Percentiles rank a stretch among this genome's conserved stretches.
Evolutionary conservation across 768 basidiomycete species (phyloP).

Genomic region (Epithele typhae): DNA sequence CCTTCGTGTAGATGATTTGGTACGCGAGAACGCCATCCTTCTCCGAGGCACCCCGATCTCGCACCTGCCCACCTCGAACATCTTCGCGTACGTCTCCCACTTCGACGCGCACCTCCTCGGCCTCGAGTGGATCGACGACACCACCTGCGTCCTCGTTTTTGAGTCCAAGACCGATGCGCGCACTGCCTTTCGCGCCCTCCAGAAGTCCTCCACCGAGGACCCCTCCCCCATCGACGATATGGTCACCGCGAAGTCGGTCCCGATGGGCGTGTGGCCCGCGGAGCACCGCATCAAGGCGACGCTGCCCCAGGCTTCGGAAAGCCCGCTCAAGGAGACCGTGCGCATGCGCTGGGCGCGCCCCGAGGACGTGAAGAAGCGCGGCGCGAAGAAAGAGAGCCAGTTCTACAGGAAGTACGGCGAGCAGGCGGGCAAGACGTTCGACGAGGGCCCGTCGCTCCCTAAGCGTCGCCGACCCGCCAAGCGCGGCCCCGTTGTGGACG

Average conservation of each 20-base stretch:
- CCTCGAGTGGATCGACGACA: constrained; percentile 86
- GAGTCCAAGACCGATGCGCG: constrained; percentile 50
- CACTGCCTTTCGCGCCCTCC: constrained; percentile 44
- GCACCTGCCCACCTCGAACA: constrained; percentile 66
- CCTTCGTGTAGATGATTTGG: constrained; percentile 27
- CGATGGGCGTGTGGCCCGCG: constrained; percentile 72
- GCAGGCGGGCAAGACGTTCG: constrained; percentile 52
- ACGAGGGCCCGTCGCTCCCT: constrained; percentile 23
- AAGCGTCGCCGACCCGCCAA: constrained; percentile 33
- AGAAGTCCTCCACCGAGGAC: constrained; percentile 48
- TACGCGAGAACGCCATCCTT: constrained; percentile 64
- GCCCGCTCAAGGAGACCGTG: constrained; percentile 60
- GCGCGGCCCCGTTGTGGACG: constrained; percentile 29
- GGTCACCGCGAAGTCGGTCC: constrained; percentile 63
- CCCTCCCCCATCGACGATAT: constrained; percentile 50
- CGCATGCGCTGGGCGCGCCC: constrained; percentile 72
- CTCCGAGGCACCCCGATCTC: constrained; percentile 71
- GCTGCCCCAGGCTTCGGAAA: constrained; percentile 64
- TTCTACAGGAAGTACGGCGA: constrained; percentile 77
- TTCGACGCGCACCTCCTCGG: constrained; percentile 72
- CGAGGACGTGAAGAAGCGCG: constrained; percentile 75
- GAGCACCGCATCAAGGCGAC: constrained; percentile 72
- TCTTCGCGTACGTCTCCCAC: constrained; percentile 81
- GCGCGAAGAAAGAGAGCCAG: constrained; percentile 65
- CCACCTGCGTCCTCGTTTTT: constrained; percentile 77